Conservation (phyloP, 2,329 filamentous ascomycete genomes). For the Ophiostoma himal-ulmi region DNA sequence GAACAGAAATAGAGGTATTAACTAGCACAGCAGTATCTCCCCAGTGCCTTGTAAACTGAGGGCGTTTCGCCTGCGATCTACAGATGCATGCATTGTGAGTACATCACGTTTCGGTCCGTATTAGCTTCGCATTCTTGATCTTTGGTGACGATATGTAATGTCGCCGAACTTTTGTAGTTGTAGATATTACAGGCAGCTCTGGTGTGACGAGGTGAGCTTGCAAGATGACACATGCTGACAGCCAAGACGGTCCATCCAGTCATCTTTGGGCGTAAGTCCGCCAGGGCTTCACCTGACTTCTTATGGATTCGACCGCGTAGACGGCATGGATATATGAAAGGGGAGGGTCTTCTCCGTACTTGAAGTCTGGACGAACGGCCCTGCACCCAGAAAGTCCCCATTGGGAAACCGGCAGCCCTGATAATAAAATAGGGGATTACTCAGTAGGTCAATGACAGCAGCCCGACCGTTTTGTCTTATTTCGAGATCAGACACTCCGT, state of each 20-base stretch:
- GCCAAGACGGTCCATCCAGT: background rate
- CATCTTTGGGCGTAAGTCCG: background rate
- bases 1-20: background rate
- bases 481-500: background rate
- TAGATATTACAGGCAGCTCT: background rate
- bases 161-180: background rate
- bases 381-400: background rate
- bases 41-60: background rate
- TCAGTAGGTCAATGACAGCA: background rate
- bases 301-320: background rate
- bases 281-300: background rate
- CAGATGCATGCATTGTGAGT: background rate
- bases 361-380: background rate
- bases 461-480: constrained; percentile 7
- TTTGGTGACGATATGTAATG: background rate
- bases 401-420: background rate
- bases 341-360: background rate
- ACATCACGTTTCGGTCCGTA: background rate
- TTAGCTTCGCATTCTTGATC: too few species aligned
- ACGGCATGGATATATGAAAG: background rate
- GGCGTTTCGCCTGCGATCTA: background rate
- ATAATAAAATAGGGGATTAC: background rate
- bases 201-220: background rate
- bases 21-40: background rate
- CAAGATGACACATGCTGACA: background rate